A percentile compares a stretch with the other conserved stretches of the same genome.
Conservation (phyloP, 2,329 filamentous ascomycete genomes). For the Trichophyton verrucosum region DNA sequence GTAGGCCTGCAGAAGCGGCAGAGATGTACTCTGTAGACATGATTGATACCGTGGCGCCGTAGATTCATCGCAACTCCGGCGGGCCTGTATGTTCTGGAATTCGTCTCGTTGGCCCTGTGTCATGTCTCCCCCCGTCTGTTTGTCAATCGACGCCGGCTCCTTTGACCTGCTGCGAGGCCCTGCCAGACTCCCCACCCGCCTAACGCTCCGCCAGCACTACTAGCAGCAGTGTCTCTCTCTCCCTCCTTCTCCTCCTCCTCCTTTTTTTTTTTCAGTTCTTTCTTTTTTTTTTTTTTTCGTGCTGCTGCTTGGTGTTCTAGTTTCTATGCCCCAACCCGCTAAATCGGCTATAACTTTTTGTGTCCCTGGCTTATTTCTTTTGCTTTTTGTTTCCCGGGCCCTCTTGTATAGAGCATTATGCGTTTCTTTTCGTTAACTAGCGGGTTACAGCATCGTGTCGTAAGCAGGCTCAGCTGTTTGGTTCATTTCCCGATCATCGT, state of each 20-base stretch:
- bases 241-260: too few relatives aligned
- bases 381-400: background rate
- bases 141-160: constrained; percentile 1
- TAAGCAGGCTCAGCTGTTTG: constrained; percentile 1
- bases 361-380: background rate
- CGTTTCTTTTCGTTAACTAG: background rate
- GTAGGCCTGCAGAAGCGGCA: background rate
- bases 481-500: constrained; percentile 3
- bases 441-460: background rate
- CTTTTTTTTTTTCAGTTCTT: background rate
- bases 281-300: background rate
- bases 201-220: background rate
- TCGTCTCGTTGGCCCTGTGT: background rate
- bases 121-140: background rate
- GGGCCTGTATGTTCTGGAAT: background rate
- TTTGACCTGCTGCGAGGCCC: background rate
- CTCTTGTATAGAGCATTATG: background rate
- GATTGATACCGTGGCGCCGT: background rate
- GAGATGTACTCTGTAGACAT: background rate
- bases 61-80: background rate
- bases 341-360: background rate
- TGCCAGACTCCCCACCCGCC: background rate
- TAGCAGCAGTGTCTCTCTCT: background rate
- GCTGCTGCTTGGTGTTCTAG: background rate
- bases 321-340: background rate